These are phyloP conservation scores for Maudiozyma saulgeensis DNA, from an alignment of 805 yeast genomes.

Conservation along the genomic window DNA sequence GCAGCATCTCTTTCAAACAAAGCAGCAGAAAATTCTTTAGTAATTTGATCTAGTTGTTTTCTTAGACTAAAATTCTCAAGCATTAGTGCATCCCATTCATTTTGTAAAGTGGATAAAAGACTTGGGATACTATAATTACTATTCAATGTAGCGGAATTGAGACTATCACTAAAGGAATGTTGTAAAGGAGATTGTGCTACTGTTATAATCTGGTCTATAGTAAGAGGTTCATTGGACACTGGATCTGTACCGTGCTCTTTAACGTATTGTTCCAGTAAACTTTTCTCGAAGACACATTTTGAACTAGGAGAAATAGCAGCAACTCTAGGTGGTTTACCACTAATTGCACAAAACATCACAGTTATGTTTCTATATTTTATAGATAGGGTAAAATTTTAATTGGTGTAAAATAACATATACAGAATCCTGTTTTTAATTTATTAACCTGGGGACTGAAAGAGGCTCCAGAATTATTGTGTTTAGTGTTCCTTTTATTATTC, in stretches of 20 bases:
- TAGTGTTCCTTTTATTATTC: too few species aligned
- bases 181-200: slow-evolving; percentile 29
- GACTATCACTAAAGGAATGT: slow-evolving; percentile 11
- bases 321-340: slow-evolving; percentile 58
- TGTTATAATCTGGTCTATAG: slow-evolving; percentile 47
- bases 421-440: too few species aligned
- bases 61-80: slow-evolving; percentile 70
- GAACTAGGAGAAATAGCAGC: slow-evolving; percentile 74
- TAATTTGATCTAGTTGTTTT: slow-evolving; percentile 55
- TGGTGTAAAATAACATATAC: too few species aligned
- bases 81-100: slow-evolving; percentile 84
- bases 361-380: neutral
- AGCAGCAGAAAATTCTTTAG: slow-evolving; percentile 67
- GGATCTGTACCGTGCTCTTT: slow-evolving; percentile 68
- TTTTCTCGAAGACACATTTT: slow-evolving; percentile 59
- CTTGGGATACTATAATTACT: slow-evolving; percentile 50
- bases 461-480: too few species aligned
- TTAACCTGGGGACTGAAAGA: too few species aligned
- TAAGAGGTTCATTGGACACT: slow-evolving; percentile 51
- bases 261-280: slow-evolving; percentile 52
- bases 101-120: slow-evolving; percentile 63
- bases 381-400: too few species aligned
- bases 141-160: slow-evolving; percentile 41
- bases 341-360: slow-evolving; percentile 35
- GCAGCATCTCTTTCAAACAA: slow-evolving; percentile 88